Percentiles rank a stretch among this genome's conserved stretches.
phyloP scores from a whole-genome alignment of 2,329 filamentous ascomycete genomes.

The Pseudogymnoascus sp. region DNA sequence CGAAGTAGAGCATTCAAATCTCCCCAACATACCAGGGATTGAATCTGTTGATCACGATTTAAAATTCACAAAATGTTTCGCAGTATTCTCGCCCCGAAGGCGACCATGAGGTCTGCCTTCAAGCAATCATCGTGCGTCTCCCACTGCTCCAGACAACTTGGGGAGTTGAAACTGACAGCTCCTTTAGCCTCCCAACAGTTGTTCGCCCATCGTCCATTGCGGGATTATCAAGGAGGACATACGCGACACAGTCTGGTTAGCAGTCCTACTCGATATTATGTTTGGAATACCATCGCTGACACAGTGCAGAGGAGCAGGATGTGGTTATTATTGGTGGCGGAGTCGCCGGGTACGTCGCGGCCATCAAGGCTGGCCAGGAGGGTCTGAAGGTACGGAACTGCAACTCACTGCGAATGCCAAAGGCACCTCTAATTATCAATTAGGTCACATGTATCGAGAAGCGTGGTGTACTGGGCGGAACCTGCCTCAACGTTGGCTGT shows the following conservation, averaged over 20 bases:
- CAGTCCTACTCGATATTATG: constrained; percentile 33
- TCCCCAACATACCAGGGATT: neutral
- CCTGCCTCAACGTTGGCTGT: constrained; percentile 97
- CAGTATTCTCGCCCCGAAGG: constrained; percentile 52
- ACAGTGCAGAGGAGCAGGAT: constrained; percentile 79
- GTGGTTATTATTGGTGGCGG: constrained; percentile 96
- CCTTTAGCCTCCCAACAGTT: constrained; percentile 41
- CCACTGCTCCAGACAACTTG: neutral
- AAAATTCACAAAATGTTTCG: constrained; percentile 46
- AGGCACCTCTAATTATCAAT: constrained; percentile 14
- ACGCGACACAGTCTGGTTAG: constrained; percentile 41
- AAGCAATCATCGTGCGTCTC: constrained; percentile 42
- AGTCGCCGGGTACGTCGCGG: constrained; percentile 96
- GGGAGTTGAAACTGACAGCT: constrained; percentile 17
- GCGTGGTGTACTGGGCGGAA: constrained; percentile 87
- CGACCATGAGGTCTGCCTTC: constrained; percentile 49
- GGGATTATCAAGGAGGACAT: constrained; percentile 51
- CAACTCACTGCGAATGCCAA: neutral
- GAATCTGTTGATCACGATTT: neutral
- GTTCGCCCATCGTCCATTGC: constrained; percentile 38
- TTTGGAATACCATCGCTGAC: constrained; percentile 43
- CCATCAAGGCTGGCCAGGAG: constrained; percentile 97
- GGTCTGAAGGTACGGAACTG: constrained; percentile 69
- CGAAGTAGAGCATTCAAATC: neutral
- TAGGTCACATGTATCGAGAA: constrained; percentile 98